Evolutionary conservation across 192 early-diverging fungal genomes (phyloP), one percentile per base, ranked within the genome.

Genomic region (Thamnidium elegans): DNA sequence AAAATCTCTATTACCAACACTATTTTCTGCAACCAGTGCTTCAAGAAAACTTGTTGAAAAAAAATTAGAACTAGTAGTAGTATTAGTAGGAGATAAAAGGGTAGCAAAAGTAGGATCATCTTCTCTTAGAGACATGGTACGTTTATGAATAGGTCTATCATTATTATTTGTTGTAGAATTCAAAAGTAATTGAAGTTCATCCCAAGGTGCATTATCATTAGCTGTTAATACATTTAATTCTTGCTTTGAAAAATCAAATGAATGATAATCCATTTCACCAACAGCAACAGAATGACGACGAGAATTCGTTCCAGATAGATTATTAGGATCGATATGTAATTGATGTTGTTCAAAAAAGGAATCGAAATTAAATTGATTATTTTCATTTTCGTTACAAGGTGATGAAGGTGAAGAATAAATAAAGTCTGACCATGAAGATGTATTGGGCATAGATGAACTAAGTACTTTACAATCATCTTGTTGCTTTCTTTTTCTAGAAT

Each of bases 261-360:
- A 55, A 23, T 68, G 66, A 15, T 52, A 68, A 6, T 67, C 50
- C 47, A 73, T 39, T 43, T 73, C 71, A n/a, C 71, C 71, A 5
- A 73, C 54, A 19, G 71, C 71, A 15, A 73, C 62, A 1, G 71
- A 73, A 55, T 73, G 71, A 23, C 71, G 66, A 9, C 71, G 34
- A 43, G 66, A 67, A 31, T 62, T 30, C 9, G 60, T 56, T 21
- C 62, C 53, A 43, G 34, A 45, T 26, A 2, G 26, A 26, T 34
- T 26, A 26, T 66, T n/a, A 20, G 54, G 26, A 66, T 50, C 30
- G 31, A 26, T 26, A 26, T 55, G 32, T 60, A 52, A 26, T 39
- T 56, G 34, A 39, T 54, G 62, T 14, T 62, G 52, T 20, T 48
- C 45, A 52, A 52, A 36, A 39, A 67, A 31, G 13, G 21, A 43